Evolutionary conservation across 495 filamentous ascomycete species (phyloP).

Genomic region (Trichoderma gamsii): DNA sequence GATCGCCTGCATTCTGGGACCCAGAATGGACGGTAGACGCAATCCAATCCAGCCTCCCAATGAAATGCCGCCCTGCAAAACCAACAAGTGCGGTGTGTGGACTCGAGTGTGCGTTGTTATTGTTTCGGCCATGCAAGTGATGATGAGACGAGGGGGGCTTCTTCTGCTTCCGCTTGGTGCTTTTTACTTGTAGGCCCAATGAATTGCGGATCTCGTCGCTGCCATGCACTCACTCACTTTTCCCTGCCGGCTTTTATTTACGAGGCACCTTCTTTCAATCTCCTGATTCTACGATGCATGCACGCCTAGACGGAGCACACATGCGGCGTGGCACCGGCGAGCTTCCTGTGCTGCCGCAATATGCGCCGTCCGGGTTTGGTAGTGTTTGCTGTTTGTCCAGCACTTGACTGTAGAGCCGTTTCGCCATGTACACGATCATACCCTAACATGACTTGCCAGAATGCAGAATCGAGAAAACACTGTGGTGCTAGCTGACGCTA

Average conservation of each 20-base stretch:
- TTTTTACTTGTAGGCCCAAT: neutral
- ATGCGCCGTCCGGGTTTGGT: neutral
- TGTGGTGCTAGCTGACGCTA: neutral
- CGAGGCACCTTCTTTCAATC: neutral
- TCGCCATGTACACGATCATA: neutral
- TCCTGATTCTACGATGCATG: neutral
- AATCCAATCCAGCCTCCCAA: neutral
- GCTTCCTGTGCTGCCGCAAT: neutral
- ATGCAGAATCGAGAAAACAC: neutral
- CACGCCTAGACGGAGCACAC: neutral
- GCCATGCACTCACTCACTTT: conserved; percentile 4
- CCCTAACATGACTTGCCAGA: too few species aligned
- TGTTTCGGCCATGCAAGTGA: conserved; percentile 9
- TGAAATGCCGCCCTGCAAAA: conserved; percentile 2
- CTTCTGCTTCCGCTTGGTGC: neutral
- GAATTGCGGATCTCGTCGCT: neutral
- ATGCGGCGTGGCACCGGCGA: neutral
- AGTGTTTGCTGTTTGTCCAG: neutral
- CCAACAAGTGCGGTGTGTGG: neutral
- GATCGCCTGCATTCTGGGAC: conserved; percentile 11
- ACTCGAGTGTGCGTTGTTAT: conserved; percentile 8
- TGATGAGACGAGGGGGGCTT: neutral
- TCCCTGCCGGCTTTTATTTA: neutral
- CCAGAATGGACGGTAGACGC: neutral
- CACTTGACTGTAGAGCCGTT: neutral